Evolutionary conservation across 1,284 basidiomycete genomes (phyloP), one percentile per base, ranked within the genome.

Genomic region (Pterula multifida): DNA sequence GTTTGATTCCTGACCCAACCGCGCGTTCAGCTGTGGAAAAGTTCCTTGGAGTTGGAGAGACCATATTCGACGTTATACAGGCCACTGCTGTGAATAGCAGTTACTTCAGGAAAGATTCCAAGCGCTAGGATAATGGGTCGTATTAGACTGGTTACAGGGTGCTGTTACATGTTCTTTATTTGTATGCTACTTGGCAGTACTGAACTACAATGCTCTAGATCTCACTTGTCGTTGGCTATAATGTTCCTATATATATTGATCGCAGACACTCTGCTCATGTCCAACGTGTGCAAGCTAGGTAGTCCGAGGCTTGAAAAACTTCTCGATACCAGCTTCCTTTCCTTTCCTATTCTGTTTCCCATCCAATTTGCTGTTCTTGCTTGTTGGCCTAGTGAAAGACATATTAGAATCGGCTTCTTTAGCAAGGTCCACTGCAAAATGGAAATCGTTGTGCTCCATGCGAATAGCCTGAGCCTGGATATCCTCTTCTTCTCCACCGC

Each of bases 41-140:
- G 53, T 95, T 92, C 62, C 73, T 98, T 50, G 79, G 82, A 24
- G 71, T 92, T 22, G 94, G 94, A 53, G 94, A 98, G 67, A 83
- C 83, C 12, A 67, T 95, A 32, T 97, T 95, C 67, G 88, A 89
- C 59, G 74, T 89, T 62, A 69, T 85, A 39, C 84, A 90, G 59
- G 81, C 78, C 21, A 80, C 81, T 6, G 88, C 79, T 22, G 86
- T 94, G 52, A 90, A 84, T 61, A 92, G 84, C 64, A 57, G 70
- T 26, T 93, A 90, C 63, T 94, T 86, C 70, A 82, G 75, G 68
- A 68, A 67, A 60, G 68, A 72, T 53, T 55, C 62, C 4, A 55
- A 49, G 49, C 36, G 51, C 42, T 53, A 57, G 3, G 58, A 32
- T 15, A 32, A 32, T 32, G 28, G 28, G 28, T 15, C 15, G 28